phyloP scores from a whole-genome alignment of 495 filamentous ascomycete genomes.

The Pseudomonodictys pantanalensis region DNA sequence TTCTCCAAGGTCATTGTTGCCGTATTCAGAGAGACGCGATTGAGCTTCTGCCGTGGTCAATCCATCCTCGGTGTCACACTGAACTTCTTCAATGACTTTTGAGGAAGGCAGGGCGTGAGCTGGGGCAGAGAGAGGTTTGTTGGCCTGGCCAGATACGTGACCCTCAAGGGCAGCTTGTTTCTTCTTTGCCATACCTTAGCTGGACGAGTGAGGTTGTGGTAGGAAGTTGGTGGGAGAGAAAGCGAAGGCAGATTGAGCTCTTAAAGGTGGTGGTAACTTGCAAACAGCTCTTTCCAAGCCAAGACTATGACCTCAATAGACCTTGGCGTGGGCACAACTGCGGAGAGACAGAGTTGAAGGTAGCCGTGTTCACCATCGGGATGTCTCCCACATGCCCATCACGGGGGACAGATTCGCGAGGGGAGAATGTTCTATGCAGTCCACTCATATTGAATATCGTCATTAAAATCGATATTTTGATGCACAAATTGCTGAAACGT shows the following conservation, averaged over 20 bases:
- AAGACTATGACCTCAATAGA: too few relatives aligned
- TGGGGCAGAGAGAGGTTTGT: conserved; percentile 55
- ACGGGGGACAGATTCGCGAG: too few relatives aligned
- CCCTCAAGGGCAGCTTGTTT: conserved; percentile 27
- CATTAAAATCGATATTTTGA: too few relatives aligned
- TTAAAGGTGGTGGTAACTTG: too few relatives aligned
- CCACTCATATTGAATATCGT: too few relatives aligned
- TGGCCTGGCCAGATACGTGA: conserved; percentile 55
- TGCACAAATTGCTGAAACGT: too few relatives aligned
- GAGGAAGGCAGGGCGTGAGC: conserved; percentile 61
- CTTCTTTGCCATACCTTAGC: conserved; percentile 33
- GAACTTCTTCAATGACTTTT: conserved; percentile 56
- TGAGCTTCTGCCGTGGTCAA: conserved; percentile 56
- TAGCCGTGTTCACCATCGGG: too few relatives aligned
- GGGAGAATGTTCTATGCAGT: too few relatives aligned
- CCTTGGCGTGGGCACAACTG: too few relatives aligned
- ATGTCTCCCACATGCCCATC: too few relatives aligned
- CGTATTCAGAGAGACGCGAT: conserved; percentile 54
- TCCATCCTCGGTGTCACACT: conserved; percentile 59
- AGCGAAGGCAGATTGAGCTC: conserved; percentile 10
- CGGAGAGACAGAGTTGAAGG: too few relatives aligned
- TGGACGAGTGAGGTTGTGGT: not conserved
- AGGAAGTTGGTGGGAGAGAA: conserved; percentile 9
- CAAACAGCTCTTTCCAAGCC: too few relatives aligned
- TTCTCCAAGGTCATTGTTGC: conserved; percentile 61